Percentiles rank a stretch among this genome's conserved stretches.
Evolutionary conservation across 306 rosid genomes (phyloP).

Genomic region (Acacia confusa): DNA sequence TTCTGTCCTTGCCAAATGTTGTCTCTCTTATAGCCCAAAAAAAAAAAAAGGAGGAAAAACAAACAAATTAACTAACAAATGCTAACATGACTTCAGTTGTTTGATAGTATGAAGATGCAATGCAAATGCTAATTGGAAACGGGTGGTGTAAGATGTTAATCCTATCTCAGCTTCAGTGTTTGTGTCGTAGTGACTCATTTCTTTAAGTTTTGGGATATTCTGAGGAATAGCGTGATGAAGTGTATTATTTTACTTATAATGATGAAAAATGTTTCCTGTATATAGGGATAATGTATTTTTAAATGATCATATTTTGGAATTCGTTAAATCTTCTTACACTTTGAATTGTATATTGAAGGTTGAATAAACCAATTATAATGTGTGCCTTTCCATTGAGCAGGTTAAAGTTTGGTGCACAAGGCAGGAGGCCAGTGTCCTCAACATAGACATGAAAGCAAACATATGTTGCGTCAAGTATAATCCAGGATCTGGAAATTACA

Average conservation of each 20-base stretch:
- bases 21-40: background rate
- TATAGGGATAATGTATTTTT: background rate
- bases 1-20: slow-evolving; percentile 5
- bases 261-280: slow-evolving; percentile 13
- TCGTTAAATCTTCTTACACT: background rate
- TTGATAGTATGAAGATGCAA: background rate
- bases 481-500: slow-evolving; percentile 89
- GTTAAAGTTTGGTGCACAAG: slow-evolving; percentile 96
- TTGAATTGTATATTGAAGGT: slow-evolving; percentile 12
- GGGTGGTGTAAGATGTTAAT: background rate
- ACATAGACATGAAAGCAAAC: slow-evolving; percentile 99
- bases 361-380: slow-evolving; percentile 18
- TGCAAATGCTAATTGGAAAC: slow-evolving; percentile 10
- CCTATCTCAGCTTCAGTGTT: slow-evolving; percentile 5
- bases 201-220: background rate
- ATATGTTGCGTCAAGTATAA: slow-evolving; percentile 96
- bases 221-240: background rate
- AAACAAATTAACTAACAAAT: background rate
- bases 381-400: slow-evolving; percentile 49
- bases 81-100: background rate
- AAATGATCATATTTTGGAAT: slow-evolving; percentile 17
- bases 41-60: background rate
- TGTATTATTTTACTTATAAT: slow-evolving; percentile 1
- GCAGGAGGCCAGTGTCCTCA: slow-evolving; percentile 86
- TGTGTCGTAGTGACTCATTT: background rate